Evolutionary conservation across 108 stramenopile species (phyloP), one percentile per base, ranked within the genome.

Genomic region (Fistulifera pelliculosa): DNA sequence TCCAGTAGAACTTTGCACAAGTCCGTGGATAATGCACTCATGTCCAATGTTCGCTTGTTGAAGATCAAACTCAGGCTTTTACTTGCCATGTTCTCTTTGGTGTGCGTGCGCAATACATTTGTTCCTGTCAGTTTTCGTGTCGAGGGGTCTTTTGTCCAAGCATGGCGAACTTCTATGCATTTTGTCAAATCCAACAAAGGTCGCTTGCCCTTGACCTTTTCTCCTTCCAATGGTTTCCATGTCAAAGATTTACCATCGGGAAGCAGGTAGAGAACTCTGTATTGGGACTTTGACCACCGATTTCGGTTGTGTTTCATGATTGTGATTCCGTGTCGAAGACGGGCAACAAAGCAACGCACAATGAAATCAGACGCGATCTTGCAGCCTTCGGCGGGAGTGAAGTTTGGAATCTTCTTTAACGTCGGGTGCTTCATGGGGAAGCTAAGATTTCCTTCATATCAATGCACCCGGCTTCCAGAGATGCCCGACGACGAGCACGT

Each of bases 1-100:
- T 80, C 79, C 74, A 80, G 75, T 40, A 80, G 57, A 2, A 80
- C 75, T 70, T 76, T 80, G 56, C 79, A 80, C 49, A 72, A 71
- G 57, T 80, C 79, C 8, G 74, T 65, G 19, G 79, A 71, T 14
- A 73, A 61, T 0, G 79, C 79, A 12, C 74, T 80, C 47, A 80
- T 74, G 45, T 80, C 79, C 48, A 80, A 68, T 16, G 79, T 80
- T 42, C 79, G 54, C 41, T 69, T 80, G 6, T 68, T 64, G 47
- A 80, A 80, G 45, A 80, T 76, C 13, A 80, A 45, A 8, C 74
- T 70, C 47, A 80, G 76, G 41, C 65, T 67, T 61, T 75, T 75
- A 49, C 66, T 66, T 0, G 79, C 79, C 26, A 26, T 19, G 47
- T 74, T 76, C 41, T 72, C 75, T 24, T 75, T 71, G 48, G 75